Conservation (phyloP, 768 basidiomycete species). For the Tylopilus intermedius region DNA sequence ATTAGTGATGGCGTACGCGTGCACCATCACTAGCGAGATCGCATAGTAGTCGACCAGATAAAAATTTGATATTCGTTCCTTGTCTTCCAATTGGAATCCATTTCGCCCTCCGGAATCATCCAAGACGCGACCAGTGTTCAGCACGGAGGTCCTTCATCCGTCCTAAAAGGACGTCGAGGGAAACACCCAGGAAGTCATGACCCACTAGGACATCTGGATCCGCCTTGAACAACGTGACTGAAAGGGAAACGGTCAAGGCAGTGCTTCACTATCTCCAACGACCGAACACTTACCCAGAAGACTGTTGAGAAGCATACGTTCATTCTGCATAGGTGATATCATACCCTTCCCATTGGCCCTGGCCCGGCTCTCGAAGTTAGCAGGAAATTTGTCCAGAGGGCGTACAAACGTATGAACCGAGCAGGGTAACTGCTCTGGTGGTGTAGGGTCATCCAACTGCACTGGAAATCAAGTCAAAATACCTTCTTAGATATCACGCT, state of each 20-base stretch:
- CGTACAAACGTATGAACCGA: constrained; percentile 84
- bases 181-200: constrained; percentile 88
- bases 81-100: constrained; percentile 81
- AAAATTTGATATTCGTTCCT: constrained; percentile 76
- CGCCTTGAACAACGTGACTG: constrained; percentile 72
- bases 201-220: constrained; percentile 96
- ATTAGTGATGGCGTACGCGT: constrained; percentile 51
- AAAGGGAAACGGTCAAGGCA: background rate
- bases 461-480: constrained; percentile 40
- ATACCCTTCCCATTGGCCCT: constrained; percentile 58
- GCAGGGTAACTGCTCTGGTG: constrained; percentile 81
- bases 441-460: constrained; percentile 85
- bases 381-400: constrained; percentile 82
- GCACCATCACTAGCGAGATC: constrained; percentile 94
- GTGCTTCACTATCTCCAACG: background rate
- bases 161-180: constrained; percentile 84
- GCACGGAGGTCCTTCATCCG: constrained; percentile 87
- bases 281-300: constrained; percentile 56
- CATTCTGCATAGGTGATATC: constrained; percentile 73
- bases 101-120: constrained; percentile 78
- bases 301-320: constrained; percentile 79
- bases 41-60: constrained; percentile 82
- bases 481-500: background rate
- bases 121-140: constrained; percentile 92
- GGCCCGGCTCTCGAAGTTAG: constrained; percentile 71